A percentile compares a stretch with the other conserved stretches of the same genome.
Evolutionary conservation across 352 stramenopile genomes (phyloP).

Genomic region (Phytophthora crassamura): DNA sequence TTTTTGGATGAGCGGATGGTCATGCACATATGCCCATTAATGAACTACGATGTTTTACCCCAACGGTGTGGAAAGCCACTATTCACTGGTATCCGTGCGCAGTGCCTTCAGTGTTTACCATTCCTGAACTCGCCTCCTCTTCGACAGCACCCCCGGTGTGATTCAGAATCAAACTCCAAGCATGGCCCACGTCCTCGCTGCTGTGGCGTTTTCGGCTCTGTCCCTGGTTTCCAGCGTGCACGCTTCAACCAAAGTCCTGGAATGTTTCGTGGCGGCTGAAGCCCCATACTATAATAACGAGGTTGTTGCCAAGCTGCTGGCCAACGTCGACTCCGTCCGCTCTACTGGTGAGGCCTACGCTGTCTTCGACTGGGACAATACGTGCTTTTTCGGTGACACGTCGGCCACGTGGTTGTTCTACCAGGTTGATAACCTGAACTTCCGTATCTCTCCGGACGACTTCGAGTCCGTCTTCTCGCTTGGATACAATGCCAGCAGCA

Average conservation of each 20-base stretch:
- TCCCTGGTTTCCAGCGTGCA: constrained; percentile 6
- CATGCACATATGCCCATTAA: too few species aligned
- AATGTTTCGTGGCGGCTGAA: constrained; percentile 52
- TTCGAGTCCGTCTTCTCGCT: constrained; percentile 51
- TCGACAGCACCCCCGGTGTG: too few species aligned
- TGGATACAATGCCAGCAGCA: constrained; percentile 47
- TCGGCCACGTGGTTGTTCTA: constrained; percentile 57
- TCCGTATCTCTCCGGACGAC: constrained; percentile 42
- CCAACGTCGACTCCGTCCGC: constrained; percentile 35
- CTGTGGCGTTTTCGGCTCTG: constrained; percentile 2
- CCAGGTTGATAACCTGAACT: constrained; percentile 56
- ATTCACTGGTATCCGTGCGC: too few species aligned
- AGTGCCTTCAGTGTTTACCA: too few species aligned
- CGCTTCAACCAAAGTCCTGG: background rate
- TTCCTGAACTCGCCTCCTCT: too few species aligned
- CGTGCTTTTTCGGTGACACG: constrained; percentile 60
- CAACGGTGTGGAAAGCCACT: too few species aligned
- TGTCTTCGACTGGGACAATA: constrained; percentile 67
- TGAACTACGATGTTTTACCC: too few species aligned
- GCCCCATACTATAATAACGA: constrained; percentile 56
- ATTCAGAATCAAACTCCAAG: too few species aligned
- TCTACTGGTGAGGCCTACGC: constrained; percentile 46
- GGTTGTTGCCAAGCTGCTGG: constrained; percentile 36
- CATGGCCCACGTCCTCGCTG: constrained; percentile 11
- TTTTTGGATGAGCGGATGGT: too few species aligned